These are phyloP conservation scores for Eragrostis tef DNA, from an alignment of 202 grass and related monocot species.

Conservation along the genomic window DNA sequence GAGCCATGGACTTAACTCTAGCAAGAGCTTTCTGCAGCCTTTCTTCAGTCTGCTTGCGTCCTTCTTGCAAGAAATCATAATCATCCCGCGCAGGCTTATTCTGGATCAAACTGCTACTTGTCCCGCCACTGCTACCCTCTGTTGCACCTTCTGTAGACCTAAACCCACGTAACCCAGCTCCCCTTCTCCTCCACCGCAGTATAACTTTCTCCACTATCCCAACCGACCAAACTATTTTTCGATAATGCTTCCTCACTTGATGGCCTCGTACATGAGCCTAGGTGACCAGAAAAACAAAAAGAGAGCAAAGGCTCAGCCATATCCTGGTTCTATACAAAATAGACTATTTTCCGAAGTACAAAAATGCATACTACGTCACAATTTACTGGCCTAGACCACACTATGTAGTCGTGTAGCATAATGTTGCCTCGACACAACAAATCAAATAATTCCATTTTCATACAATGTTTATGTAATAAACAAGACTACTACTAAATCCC, in stretches of 20 bases:
- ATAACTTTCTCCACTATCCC: conserved; percentile 79
- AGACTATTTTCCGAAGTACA: no score
- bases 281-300: not conserved
- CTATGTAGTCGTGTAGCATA: no score
- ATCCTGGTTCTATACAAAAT: no score
- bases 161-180: conserved; percentile 76
- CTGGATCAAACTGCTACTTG: conserved; percentile 38
- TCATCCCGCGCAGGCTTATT: conserved; percentile 61
- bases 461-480: no score
- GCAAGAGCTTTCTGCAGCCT: conserved; percentile 82
- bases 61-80: conserved; percentile 82
- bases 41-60: conserved; percentile 75
- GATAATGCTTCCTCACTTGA: conserved; percentile 80
- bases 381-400: no score
- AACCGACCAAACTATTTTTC: conserved; percentile 75
- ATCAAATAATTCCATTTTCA: no score
- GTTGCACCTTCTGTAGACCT: conserved; percentile 43
- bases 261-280: conserved; percentile 91
- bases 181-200: conserved; percentile 78
- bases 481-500: no score
- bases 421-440: no score
- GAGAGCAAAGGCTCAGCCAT: no score
- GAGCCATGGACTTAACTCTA: conserved; percentile 86
- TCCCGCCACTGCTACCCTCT: conserved; percentile 46
- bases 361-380: no score